A percentile compares a stretch with the other conserved stretches of the same genome.
Evolutionary conservation across 1,284 basidiomycete species (phyloP).

Genomic region (Cystobasidium sp.): DNA sequence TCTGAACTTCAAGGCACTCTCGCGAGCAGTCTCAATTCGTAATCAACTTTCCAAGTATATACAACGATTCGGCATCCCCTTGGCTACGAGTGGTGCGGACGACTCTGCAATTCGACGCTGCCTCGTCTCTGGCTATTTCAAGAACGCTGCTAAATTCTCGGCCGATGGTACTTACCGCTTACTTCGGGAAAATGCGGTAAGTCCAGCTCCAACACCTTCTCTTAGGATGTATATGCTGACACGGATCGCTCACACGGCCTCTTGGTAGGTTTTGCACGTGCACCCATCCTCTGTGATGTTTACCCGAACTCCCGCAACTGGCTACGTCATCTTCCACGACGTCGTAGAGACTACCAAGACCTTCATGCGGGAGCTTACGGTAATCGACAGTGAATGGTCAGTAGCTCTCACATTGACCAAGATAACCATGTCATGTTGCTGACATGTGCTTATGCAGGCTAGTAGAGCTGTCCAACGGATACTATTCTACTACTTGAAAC

Average conservation of each 20-base stretch:
- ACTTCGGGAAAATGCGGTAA: conserved; percentile 76
- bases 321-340: conserved; percentile 95
- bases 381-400: conserved; percentile 63
- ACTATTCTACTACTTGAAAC: conserved; percentile 27
- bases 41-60: conserved; percentile 91
- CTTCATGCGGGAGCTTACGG: conserved; percentile 64
- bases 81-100: conserved; percentile 69
- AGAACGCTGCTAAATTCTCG: conserved; percentile 79
- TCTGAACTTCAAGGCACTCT: conserved; percentile 88
- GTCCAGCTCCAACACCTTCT: conserved; percentile 51
- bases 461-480: conserved; percentile 42
- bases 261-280: conserved; percentile 72
- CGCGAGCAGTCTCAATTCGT: conserved; percentile 87
- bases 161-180: conserved; percentile 66
- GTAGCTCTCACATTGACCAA: conserved; percentile 48
- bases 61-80: conserved; percentile 79
- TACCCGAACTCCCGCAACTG: conserved; percentile 82
- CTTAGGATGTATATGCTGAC: neutral
- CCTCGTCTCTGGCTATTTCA: conserved; percentile 89
- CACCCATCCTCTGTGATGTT: conserved; percentile 95
- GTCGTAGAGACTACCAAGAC: conserved; percentile 92
- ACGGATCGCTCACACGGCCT: conserved; percentile 7
- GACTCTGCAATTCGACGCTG: conserved; percentile 72
- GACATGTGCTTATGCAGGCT: conserved; percentile 23
- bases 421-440: neutral